phyloP scores from a whole-genome alignment of 305 asterid species.

The Fraxinus floribunda region DNA sequence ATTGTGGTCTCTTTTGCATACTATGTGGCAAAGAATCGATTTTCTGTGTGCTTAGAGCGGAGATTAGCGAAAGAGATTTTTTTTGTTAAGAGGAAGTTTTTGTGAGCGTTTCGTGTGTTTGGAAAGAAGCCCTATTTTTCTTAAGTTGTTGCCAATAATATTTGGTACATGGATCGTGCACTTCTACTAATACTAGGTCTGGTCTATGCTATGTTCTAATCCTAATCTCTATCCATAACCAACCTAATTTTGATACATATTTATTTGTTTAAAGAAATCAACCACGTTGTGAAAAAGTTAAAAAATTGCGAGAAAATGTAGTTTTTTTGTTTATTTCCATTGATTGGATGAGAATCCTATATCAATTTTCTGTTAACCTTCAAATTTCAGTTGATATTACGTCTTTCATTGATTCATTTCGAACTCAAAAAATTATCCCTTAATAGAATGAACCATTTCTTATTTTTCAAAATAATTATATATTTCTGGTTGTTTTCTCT shows the following conservation, averaged over 20 bases:
- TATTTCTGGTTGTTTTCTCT: no score
- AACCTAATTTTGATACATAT: slow-evolving; percentile 22
- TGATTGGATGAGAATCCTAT: neutral
- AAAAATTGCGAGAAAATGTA: no score
- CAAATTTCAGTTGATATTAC: no score
- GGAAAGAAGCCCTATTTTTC: slow-evolving; percentile 27
- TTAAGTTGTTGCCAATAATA: neutral
- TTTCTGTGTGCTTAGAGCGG: slow-evolving; percentile 21
- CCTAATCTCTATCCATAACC: neutral
- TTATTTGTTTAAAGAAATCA: neutral
- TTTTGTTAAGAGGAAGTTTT: slow-evolving; percentile 41
- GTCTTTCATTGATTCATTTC: neutral
- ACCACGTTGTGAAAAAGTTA: neutral
- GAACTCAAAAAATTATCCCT: neutral
- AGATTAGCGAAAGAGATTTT: slow-evolving; percentile 35
- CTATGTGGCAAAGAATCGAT: slow-evolving; percentile 24
- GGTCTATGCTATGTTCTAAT: neutral
- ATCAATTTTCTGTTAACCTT: neutral
- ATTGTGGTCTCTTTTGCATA: slow-evolving; percentile 20
- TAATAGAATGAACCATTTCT: no score
- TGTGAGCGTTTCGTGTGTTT: slow-evolving; percentile 24
- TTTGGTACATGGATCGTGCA: neutral
- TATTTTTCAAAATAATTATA: no score
- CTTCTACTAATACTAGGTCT: neutral
- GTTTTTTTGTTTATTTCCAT: neutral